Percentiles rank a stretch among this genome's conserved stretches.
phyloP scores from a whole-genome alignment of 2,329 filamentous ascomycete genomes.

The Chlorencoelia australis region DNA sequence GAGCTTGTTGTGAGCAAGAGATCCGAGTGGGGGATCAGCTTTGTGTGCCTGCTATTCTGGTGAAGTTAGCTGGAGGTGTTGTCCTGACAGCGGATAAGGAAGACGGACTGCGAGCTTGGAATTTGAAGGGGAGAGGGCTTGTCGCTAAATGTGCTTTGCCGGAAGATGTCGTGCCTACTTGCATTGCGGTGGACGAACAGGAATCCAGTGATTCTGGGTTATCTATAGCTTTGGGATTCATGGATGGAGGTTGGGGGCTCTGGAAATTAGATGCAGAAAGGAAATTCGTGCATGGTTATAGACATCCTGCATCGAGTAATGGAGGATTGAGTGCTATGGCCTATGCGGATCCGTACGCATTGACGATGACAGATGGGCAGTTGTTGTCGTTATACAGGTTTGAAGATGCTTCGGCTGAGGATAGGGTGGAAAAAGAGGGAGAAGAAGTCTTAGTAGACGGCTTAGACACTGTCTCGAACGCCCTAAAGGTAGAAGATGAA shows the following conservation, averaged over 20 bases:
- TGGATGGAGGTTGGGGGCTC: slow-evolving; percentile 60
- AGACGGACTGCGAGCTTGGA: slow-evolving; percentile 70
- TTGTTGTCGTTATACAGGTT: slow-evolving; percentile 70
- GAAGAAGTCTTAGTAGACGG: no score
- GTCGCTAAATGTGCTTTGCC: slow-evolving; percentile 41
- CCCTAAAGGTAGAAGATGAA: no score
- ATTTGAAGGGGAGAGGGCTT: slow-evolving; percentile 51
- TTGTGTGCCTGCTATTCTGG: slow-evolving; percentile 49
- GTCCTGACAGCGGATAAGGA: slow-evolving; percentile 65
- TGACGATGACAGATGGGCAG: slow-evolving; percentile 68
- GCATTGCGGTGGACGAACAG: slow-evolving; percentile 54
- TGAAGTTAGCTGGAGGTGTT: slow-evolving; percentile 66
- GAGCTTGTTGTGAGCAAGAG: slow-evolving; percentile 71
- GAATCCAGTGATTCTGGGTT: slow-evolving; percentile 34
- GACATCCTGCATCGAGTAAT: slow-evolving; percentile 21
- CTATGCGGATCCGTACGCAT: slow-evolving; percentile 62
- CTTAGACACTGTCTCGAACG: no score
- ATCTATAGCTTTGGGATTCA: slow-evolving; percentile 59
- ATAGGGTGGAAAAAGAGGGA: no score
- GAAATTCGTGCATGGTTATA: slow-evolving; percentile 14
- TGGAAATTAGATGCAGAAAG: slow-evolving; percentile 48
- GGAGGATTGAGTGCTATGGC: slow-evolving; percentile 56
- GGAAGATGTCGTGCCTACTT: slow-evolving; percentile 39
- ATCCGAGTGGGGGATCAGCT: slow-evolving; percentile 38
- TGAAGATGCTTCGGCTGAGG: background rate